A percentile compares a stretch with the other conserved stretches of the same genome.
Evolutionary conservation across 768 basidiomycete genomes (phyloP).

Genomic region (Calvatia gigantea): DNA sequence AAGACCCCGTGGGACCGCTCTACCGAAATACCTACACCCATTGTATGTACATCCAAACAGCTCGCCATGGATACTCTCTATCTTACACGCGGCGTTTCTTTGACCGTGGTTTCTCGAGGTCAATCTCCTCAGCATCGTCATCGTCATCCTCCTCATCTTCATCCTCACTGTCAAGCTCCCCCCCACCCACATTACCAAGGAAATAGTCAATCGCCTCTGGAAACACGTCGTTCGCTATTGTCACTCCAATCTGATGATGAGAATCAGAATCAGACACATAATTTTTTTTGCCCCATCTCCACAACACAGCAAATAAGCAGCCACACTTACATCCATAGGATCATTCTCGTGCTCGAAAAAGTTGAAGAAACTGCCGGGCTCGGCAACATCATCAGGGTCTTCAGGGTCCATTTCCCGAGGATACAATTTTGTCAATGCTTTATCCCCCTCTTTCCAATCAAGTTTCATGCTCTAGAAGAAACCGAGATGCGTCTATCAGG

Average conservation of each 20-base stretch:
- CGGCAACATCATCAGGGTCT: slow-evolving; percentile 59
- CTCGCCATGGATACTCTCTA: not conserved
- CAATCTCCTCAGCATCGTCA: slow-evolving; percentile 82
- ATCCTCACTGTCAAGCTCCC: slow-evolving; percentile 62
- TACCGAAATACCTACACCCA: not conserved
- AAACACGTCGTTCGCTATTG: slow-evolving; percentile 76
- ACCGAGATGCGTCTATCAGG: not conserved
- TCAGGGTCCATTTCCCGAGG: slow-evolving; percentile 61
- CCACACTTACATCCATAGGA: slow-evolving; percentile 57
- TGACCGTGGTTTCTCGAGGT: slow-evolving; percentile 76
- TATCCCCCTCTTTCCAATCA: slow-evolving; percentile 76
- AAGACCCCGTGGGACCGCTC: slow-evolving; percentile 4
- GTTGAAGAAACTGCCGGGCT: slow-evolving; percentile 86
- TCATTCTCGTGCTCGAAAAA: slow-evolving; percentile 71
- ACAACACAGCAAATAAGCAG: not conserved
- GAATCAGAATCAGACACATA: not conserved
- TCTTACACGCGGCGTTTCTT: slow-evolving; percentile 71
- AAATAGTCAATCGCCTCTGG: slow-evolving; percentile 81
- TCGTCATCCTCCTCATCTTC: slow-evolving; percentile 64
- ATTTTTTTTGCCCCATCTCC: not conserved
- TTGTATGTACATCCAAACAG: not conserved
- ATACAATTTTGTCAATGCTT: slow-evolving; percentile 76
- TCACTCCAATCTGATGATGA: slow-evolving; percentile 56
- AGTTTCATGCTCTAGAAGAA: slow-evolving; percentile 56
- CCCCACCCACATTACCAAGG: slow-evolving; percentile 59